Evolutionary conservation across 345 rosid genomes (phyloP).

Genomic region (Euphorbia pulcherrima): DNA sequence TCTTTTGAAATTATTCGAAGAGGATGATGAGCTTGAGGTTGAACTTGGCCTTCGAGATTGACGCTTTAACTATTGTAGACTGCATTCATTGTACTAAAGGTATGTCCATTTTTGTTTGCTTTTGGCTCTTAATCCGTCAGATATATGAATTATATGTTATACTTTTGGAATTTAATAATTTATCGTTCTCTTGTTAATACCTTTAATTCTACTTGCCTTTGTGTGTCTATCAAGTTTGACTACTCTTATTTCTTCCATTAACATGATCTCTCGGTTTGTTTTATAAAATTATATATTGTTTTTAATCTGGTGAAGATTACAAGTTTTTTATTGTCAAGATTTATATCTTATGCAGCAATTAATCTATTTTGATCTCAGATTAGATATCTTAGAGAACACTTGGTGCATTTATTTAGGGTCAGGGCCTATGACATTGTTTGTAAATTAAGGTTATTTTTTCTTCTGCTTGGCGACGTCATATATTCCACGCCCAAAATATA

Average conservation of each 20-base stretch:
- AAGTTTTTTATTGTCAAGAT: too few relatives aligned
- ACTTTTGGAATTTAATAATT: not conserved
- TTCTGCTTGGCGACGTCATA: not conserved
- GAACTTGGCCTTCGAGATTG: constrained; percentile 91
- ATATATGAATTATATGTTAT: not conserved
- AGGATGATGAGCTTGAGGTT: constrained; percentile 95
- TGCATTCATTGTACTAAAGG: constrained; percentile 30
- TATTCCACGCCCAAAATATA: too few relatives aligned
- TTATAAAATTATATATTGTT: not conserved
- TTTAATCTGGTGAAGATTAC: not conserved
- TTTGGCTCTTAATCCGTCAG: not conserved
- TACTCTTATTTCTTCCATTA: not conserved
- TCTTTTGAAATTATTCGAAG: constrained; percentile 89
- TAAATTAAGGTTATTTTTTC: not conserved
- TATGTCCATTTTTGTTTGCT: constrained; percentile 7
- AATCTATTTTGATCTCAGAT: not conserved
- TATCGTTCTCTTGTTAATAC: not conserved
- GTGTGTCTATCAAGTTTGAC: not conserved
- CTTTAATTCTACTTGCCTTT: not conserved
- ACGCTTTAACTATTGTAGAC: constrained; percentile 15
- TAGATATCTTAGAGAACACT: not conserved
- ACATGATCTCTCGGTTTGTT: not conserved
- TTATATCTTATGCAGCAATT: too few relatives aligned
- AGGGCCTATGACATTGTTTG: not conserved
- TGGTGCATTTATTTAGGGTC: not conserved